These are phyloP conservation scores for Achaetomium macrosporum DNA, from an alignment of 2,329 filamentous ascomycete genomes.

Conservation along the genomic window DNA sequence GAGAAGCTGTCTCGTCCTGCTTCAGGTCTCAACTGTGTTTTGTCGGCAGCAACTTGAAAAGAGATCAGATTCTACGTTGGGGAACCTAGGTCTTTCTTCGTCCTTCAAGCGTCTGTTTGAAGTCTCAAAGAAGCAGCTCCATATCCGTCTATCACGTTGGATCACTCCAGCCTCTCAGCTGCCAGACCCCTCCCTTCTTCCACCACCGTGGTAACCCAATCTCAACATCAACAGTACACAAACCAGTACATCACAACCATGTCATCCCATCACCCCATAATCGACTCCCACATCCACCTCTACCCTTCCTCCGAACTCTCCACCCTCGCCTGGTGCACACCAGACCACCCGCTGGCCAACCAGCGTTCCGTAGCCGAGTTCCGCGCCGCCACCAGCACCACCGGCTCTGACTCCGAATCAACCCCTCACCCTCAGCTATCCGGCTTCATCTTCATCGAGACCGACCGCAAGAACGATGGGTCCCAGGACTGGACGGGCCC, in stretches of 20 bases:
- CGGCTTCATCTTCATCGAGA: constrained; percentile 26
- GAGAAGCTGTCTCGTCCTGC: background rate
- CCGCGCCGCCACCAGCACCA: constrained; percentile 38
- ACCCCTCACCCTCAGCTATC: constrained; percentile 29
- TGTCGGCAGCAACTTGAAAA: background rate
- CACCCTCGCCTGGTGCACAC: constrained; percentile 63
- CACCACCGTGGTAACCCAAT: background rate
- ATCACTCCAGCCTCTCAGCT: too few species aligned
- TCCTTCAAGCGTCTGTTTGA: too few species aligned
- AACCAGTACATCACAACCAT: background rate
- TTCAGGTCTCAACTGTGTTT: background rate
- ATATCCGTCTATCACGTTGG: too few species aligned
- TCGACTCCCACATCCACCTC: constrained; percentile 91
- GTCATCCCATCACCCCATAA: constrained; percentile 48
- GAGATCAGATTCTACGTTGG: background rate
- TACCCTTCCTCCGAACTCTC: constrained; percentile 64
- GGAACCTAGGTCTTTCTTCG: too few species aligned
- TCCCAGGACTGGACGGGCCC: constrained; percentile 58
- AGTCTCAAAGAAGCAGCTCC: too few species aligned
- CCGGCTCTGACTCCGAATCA: background rate
- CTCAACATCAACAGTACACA: background rate
- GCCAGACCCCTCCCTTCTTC: too few species aligned
- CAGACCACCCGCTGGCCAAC: constrained; percentile 52
- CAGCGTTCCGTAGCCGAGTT: constrained; percentile 64
- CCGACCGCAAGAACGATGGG: constrained; percentile 42